These are phyloP conservation scores for Ceratobasidium sp. DNA, from an alignment of 1,284 basidiomycete genomes.

Conservation along the genomic window DNA sequence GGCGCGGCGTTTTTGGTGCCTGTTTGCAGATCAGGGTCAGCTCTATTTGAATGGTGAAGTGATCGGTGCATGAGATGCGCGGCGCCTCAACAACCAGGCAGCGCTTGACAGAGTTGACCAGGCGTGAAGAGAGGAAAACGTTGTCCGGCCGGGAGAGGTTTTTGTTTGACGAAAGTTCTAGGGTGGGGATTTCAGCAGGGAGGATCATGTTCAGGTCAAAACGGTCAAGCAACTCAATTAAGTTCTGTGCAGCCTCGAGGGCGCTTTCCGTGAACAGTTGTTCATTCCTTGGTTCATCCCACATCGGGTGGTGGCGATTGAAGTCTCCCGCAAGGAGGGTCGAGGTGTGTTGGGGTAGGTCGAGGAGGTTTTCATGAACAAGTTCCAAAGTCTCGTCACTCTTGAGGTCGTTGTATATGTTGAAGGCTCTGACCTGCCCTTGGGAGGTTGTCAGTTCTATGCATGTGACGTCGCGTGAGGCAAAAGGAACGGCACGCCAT, in stretches of 20 bases:
- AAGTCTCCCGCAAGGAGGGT: constrained; percentile 59
- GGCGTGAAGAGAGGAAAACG: constrained; percentile 17
- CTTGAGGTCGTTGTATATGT: constrained; percentile 58
- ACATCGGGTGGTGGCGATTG: constrained; percentile 64
- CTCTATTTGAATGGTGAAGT: constrained; percentile 29
- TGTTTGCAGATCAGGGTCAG: neutral
- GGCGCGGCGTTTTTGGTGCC: neutral
- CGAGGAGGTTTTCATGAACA: constrained; percentile 33
- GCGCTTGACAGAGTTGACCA: neutral
- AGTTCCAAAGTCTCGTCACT: constrained; percentile 51
- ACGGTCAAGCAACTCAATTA: constrained; percentile 19
- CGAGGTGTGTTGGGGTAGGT: constrained; percentile 33
- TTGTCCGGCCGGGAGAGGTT: constrained; percentile 32
- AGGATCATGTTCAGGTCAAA: constrained; percentile 24
- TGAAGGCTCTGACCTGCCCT: constrained; percentile 51
- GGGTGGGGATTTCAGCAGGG: constrained; percentile 13
- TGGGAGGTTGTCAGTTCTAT: constrained; percentile 51
- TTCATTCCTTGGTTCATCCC: constrained; percentile 57
- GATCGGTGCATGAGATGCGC: constrained; percentile 41
- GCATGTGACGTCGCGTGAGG: constrained; percentile 54
- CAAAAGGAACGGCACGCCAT: constrained; percentile 52
- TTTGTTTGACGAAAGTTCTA: constrained; percentile 24
- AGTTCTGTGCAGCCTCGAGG: constrained; percentile 22
- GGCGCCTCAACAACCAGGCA: constrained; percentile 6
- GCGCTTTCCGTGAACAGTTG: constrained; percentile 26